A percentile compares a stretch with the other conserved stretches of the same genome.
phyloP scores from a whole-genome alignment of 2,329 filamentous ascomycete species.

The Pseudogymnoascus sp. region DNA sequence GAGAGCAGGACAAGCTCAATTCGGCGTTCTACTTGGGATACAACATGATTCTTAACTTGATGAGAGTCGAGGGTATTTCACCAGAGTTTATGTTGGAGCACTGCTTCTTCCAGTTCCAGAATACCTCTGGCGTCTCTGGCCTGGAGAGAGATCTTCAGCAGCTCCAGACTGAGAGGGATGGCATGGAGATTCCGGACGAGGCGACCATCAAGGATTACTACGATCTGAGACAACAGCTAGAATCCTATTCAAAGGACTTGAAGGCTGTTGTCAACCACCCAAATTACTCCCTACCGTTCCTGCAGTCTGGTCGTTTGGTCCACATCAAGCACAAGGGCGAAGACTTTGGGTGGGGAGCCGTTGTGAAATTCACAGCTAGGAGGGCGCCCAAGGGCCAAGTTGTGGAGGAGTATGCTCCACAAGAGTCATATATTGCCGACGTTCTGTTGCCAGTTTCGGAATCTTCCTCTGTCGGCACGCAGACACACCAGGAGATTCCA shows the following conservation, averaged over 20 bases:
- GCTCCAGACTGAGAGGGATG: constrained; percentile 67
- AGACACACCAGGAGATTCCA: constrained; percentile 60
- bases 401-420: constrained; percentile 60
- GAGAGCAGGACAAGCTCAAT: constrained; percentile 93
- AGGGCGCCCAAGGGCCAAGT: constrained; percentile 58
- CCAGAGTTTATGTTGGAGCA: constrained; percentile 98
- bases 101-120: constrained; percentile 98
- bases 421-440: constrained; percentile 76
- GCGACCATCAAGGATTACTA: constrained; percentile 89
- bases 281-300: constrained; percentile 73
- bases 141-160: constrained; percentile 78
- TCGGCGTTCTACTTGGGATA: constrained; percentile 97
- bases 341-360: constrained; percentile 92
- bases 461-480: constrained; percentile 40
- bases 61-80: constrained; percentile 97
- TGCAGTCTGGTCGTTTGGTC: constrained; percentile 82
- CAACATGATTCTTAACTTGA: constrained; percentile 97
- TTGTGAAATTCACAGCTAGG: constrained; percentile 66
- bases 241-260: constrained; percentile 81
- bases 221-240: constrained; percentile 76
- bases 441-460: constrained; percentile 64
- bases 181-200: constrained; percentile 77
- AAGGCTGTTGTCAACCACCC: constrained; percentile 86
- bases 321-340: constrained; percentile 71
- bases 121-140: constrained; percentile 74